phyloP scores from a whole-genome alignment of 2,329 filamentous ascomycete genomes.

The Trichoderma sp. region DNA sequence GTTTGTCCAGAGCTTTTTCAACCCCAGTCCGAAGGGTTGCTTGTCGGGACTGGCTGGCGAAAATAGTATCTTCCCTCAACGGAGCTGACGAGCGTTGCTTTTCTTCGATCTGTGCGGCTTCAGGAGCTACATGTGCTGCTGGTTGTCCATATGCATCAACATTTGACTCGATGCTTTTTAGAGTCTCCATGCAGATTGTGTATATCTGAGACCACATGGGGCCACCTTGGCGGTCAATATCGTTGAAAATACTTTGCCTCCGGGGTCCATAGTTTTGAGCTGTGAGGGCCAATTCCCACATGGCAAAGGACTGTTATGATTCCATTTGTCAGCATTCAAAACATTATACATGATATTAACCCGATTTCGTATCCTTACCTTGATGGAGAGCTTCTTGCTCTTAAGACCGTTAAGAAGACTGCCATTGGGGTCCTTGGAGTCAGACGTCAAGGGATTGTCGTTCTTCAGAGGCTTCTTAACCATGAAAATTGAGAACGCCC shows the following conservation, averaged over 20 bases:
- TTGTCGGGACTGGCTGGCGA: slow-evolving; percentile 38
- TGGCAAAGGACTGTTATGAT: slow-evolving; percentile 65
- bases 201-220: slow-evolving; percentile 80
- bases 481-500: slow-evolving; percentile 77
- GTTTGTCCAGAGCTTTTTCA: slow-evolving; percentile 45
- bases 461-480: slow-evolving; percentile 80
- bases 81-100: slow-evolving; percentile 41
- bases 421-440: slow-evolving; percentile 88
- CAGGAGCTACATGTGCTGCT: slow-evolving; percentile 32
- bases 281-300: slow-evolving; percentile 87
- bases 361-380: slow-evolving; percentile 48
- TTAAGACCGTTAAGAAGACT: slow-evolving; percentile 82
- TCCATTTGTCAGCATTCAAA: not conserved
- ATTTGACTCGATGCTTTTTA: slow-evolving; percentile 65
- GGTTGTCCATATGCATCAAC: slow-evolving; percentile 61
- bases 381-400: slow-evolving; percentile 75
- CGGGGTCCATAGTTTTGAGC: slow-evolving; percentile 71
- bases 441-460: slow-evolving; percentile 75
- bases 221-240: slow-evolving; percentile 79
- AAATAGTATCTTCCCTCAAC: slow-evolving; percentile 46
- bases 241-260: slow-evolving; percentile 77
- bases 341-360: not conserved
- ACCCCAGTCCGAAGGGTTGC: slow-evolving; percentile 44
- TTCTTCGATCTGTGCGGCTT: slow-evolving; percentile 32
- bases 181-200: slow-evolving; percentile 63